These are phyloP conservation scores for Termitomyces eurrhizus DNA, from an alignment of 768 basidiomycete genomes.

Conservation along the genomic window DNA sequence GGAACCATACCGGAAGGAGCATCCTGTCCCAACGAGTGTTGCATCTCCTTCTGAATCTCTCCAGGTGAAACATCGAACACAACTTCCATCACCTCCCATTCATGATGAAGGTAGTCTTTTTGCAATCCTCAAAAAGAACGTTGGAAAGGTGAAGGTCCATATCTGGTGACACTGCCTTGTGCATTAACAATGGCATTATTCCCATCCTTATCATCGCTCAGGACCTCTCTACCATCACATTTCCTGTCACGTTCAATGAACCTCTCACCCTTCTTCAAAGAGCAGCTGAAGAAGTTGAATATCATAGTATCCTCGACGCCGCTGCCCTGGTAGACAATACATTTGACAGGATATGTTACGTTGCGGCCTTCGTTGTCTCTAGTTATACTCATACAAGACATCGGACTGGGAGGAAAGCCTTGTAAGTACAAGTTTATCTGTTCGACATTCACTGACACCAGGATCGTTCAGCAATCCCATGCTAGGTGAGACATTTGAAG, in stretches of 20 bases:
- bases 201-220: conserved; percentile 21
- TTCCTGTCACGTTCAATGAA: conserved; percentile 91
- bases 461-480: conserved; percentile 70
- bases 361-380: conserved; percentile 85
- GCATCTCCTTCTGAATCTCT: conserved; percentile 6
- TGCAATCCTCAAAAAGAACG: conserved; percentile 80
- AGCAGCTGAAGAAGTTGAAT: conserved; percentile 82
- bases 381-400: conserved; percentile 78
- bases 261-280: conserved; percentile 81
- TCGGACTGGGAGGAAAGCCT: conserved; percentile 82
- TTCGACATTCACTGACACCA: background rate
- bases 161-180: conserved; percentile 3
- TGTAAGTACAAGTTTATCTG: conserved; percentile 47
- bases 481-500: conserved; percentile 87
- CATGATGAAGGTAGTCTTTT: conserved; percentile 83
- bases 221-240: conserved; percentile 79
- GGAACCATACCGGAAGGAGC: background rate
- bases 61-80: conserved; percentile 46
- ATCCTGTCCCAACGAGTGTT: background rate
- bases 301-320: conserved; percentile 61
- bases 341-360: conserved; percentile 64
- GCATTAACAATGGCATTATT: background rate
- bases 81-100: conserved; percentile 54
- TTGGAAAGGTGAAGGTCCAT: conserved; percentile 61
- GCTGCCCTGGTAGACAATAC: conserved; percentile 58